These are phyloP conservation scores for Cryptosporidium sp. DNA, from an alignment of 169 alveolate genomes.

Conservation along the genomic window DNA sequence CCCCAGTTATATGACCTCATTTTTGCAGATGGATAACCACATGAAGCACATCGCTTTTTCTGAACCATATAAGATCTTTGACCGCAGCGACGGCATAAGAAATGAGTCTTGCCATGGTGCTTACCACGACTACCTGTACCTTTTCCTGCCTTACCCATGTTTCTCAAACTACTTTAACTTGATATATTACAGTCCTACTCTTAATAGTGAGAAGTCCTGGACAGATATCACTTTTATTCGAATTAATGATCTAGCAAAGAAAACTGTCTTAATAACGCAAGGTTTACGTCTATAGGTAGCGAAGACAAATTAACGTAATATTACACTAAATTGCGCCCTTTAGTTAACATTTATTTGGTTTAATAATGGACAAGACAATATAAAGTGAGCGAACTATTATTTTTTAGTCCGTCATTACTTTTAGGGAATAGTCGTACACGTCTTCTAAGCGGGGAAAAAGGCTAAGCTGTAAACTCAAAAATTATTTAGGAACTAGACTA, in stretches of 20 bases:
- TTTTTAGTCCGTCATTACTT: neutral
- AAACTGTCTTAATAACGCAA: neutral
- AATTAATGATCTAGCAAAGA: neutral
- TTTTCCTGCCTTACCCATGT: conserved; percentile 93
- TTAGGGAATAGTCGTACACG: neutral
- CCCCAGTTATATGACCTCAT: conserved; percentile 96
- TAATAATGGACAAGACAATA: neutral
- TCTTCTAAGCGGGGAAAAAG: conserved; percentile 34
- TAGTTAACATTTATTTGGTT: neutral
- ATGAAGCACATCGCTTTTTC: conserved; percentile 95
- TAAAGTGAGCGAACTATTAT: neutral
- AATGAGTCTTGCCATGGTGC: conserved; percentile 96
- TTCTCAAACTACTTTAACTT: conserved; percentile 10
- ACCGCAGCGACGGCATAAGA: conserved; percentile 96
- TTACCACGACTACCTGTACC: conserved; percentile 98
- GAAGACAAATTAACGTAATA: conserved; percentile 4
- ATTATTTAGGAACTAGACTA: neutral
- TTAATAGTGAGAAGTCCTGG: neutral
- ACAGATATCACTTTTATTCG: conserved; percentile 2
- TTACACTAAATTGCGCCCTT: neutral
- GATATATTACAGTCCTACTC: neutral
- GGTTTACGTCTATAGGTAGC: neutral
- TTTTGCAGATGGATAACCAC: conserved; percentile 95
- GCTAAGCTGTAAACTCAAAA: neutral
- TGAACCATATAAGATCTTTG: conserved; percentile 93